Evolutionary conservation across 176 grass and related monocot genomes (phyloP).

Genomic region (Bromus sterilis): DNA sequence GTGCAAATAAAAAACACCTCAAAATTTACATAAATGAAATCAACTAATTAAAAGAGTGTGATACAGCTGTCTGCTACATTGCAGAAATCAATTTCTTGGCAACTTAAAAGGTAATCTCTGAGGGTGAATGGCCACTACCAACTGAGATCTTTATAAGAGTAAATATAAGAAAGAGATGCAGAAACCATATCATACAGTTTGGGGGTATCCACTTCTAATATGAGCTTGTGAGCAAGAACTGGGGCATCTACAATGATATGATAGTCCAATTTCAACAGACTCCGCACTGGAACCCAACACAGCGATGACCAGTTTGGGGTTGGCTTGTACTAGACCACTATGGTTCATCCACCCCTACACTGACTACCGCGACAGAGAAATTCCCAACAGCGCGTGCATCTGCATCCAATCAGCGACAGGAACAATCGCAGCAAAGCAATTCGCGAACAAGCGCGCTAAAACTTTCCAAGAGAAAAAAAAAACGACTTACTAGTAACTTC

Average conservation of each 20-base stretch:
- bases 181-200: neutral
- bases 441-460: neutral
- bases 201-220: neutral
- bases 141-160: neutral
- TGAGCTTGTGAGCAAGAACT: neutral
- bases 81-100: neutral
- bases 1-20: neutral
- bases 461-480: neutral
- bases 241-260: neutral
- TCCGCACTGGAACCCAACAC: conserved; percentile 2
- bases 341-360: neutral
- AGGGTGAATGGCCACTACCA: neutral
- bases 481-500: conserved; percentile 46
- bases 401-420: conserved; percentile 6
- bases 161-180: neutral
- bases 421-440: neutral
- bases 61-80: neutral
- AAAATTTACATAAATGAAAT: neutral
- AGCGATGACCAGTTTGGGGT: neutral
- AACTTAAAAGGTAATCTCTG: neutral
- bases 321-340: neutral
- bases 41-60: neutral
- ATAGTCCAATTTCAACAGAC: neutral
- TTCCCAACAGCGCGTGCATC: neutral
- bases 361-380: neutral